Conservation (phyloP, 805 yeast genomes). For the Debaryomyces hansenii region DNA sequence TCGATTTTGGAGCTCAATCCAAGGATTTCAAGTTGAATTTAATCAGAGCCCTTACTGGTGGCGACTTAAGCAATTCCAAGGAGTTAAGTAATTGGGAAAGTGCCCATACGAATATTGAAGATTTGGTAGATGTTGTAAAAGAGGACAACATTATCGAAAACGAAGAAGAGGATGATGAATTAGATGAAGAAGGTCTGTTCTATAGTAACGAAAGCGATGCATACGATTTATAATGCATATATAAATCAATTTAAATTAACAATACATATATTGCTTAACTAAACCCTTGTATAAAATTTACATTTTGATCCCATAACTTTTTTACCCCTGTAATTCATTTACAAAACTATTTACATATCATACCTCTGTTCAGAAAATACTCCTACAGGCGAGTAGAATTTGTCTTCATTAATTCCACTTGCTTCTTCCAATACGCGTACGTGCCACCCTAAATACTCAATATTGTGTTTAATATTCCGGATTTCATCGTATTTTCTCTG, state of each 20-base stretch:
- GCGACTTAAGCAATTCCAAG: conserved; percentile 34
- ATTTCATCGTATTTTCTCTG: conserved; percentile 27
- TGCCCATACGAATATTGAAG: conserved; percentile 23
- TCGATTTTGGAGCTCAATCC: conserved; percentile 46
- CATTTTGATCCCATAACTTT: no score
- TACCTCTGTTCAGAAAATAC: no score
- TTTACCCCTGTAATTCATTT: no score
- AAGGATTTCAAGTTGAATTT: conserved; percentile 49
- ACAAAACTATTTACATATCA: no score
- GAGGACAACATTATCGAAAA: conserved; percentile 8
- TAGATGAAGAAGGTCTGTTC: conserved; percentile 18
- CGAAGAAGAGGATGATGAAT: conserved; percentile 10
- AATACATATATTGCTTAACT: neutral
- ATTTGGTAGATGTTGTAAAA: conserved; percentile 7
- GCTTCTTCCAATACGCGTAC: conserved; percentile 31
- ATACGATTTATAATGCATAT: neutral
- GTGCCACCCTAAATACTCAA: conserved; percentile 37
- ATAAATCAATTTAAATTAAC: neutral
- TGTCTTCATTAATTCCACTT: conserved; percentile 26
- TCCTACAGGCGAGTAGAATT: conserved; percentile 16
- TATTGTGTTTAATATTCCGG: conserved; percentile 26
- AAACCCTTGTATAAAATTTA: no score
- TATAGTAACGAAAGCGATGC: neutral
- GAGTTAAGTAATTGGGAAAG: conserved; percentile 41
- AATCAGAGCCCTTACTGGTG: conserved; percentile 60